Conservation (phyloP, 192 early-diverging fungal species). For the Coemansia sp. region DNA sequence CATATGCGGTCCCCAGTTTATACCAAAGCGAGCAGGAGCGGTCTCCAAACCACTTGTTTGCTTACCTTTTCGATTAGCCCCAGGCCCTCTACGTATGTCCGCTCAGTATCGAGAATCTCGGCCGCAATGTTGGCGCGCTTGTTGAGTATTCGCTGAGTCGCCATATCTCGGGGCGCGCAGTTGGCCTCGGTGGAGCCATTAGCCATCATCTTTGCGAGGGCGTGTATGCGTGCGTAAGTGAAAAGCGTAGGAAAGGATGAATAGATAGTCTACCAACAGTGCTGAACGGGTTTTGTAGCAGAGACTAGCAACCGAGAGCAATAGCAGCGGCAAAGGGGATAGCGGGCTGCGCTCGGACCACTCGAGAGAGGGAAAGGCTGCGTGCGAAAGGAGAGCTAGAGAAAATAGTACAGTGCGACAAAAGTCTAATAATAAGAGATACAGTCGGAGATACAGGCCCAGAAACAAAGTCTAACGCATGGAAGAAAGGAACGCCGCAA, state of each 20-base stretch:
- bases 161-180: neutral
- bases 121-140: constrained; percentile 63
- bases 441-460: constrained; percentile 1
- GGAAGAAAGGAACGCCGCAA: constrained; percentile 7
- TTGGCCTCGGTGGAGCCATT: constrained; percentile 13
- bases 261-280: neutral
- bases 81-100: constrained; percentile 83
- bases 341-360: neutral
- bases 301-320: neutral
- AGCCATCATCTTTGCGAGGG: constrained; percentile 31
- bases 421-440: constrained; percentile 12
- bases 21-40: neutral
- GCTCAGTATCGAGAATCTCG: constrained; percentile 83
- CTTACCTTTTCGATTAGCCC: constrained; percentile 54
- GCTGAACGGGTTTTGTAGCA: neutral
- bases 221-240: too few relatives aligned
- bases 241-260: neutral
- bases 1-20: neutral
- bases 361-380: constrained; percentile 5
- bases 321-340: neutral
- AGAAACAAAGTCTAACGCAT: neutral
- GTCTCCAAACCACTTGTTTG: neutral
- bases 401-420: constrained; percentile 10
- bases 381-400: constrained; percentile 3
- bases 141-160: constrained; percentile 18